phyloP scores from a whole-genome alignment of 345 rosid genomes.

The Trapa incisa region DNA sequence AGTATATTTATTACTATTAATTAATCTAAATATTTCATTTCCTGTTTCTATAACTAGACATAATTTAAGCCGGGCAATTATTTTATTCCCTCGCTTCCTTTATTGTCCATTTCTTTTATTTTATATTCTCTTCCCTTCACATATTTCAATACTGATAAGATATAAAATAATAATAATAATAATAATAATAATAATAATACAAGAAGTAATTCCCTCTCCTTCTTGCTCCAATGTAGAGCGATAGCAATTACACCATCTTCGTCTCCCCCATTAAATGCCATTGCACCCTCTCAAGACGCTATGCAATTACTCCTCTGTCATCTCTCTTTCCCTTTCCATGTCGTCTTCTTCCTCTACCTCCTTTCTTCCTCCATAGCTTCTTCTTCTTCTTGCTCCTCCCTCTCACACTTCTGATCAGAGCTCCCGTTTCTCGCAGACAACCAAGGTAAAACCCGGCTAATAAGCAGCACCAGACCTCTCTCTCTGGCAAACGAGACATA shows the following conservation, averaged over 20 bases:
- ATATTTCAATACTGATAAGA: too few relatives aligned
- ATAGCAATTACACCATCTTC: conserved; percentile 8
- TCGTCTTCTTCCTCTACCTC: conserved; percentile 1
- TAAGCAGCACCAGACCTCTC: neutral
- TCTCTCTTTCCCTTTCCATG: conserved; percentile 10
- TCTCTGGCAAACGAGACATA: neutral
- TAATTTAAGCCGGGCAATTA: too few relatives aligned
- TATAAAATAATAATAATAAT: too few relatives aligned
- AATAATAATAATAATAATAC: neutral
- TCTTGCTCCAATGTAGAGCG: neutral
- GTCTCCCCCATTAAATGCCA: conserved; percentile 57
- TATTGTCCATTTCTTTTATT: too few relatives aligned
- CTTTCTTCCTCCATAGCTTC: neutral
- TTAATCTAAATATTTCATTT: too few relatives aligned
- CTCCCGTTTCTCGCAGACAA: neutral
- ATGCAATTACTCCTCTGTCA: conserved; percentile 49
- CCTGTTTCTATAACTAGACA: too few relatives aligned
- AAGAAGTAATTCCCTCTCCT: neutral
- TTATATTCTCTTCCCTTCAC: too few relatives aligned
- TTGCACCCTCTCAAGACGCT: conserved; percentile 61
- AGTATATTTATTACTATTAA: too few relatives aligned
- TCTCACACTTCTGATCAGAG: neutral
- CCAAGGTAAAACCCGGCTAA: neutral
- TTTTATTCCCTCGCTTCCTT: too few relatives aligned
- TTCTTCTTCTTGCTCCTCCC: neutral